These are phyloP conservation scores for Eucalyptus regnans DNA, from an alignment of 345 rosid species.

Conservation along the genomic window DNA sequence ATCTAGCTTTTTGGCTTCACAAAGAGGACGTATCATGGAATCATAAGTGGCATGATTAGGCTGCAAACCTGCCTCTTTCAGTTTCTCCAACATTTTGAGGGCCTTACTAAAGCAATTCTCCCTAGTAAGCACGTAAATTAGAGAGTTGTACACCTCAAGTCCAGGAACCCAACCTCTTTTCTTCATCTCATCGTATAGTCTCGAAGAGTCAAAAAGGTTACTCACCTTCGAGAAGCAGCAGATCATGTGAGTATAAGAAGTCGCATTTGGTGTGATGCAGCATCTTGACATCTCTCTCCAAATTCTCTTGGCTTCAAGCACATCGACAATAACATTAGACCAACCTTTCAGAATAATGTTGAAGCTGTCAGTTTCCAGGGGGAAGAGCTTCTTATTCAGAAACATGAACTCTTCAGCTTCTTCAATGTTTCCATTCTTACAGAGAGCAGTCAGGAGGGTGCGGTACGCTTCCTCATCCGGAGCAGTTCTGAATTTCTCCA, in stretches of 20 bases:
- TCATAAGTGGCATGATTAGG: slow-evolving; percentile 63
- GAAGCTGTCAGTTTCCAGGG: slow-evolving; percentile 43
- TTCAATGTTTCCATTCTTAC: slow-evolving; percentile 71
- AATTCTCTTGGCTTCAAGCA: slow-evolving; percentile 77
- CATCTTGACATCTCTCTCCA: slow-evolving; percentile 76
- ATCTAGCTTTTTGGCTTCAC: slow-evolving; percentile 36
- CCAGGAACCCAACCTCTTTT: slow-evolving; percentile 61
- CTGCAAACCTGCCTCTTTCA: slow-evolving; percentile 42
- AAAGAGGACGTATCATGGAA: slow-evolving; percentile 62
- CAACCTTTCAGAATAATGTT: slow-evolving; percentile 74
- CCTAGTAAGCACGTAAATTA: slow-evolving; percentile 57
- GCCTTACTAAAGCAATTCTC: slow-evolving; percentile 68
- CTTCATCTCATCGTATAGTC: slow-evolving; percentile 86
- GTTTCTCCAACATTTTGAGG: slow-evolving; percentile 43
- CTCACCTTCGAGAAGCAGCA: slow-evolving; percentile 78
- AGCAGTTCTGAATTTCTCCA: slow-evolving; percentile 64
- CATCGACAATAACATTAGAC: slow-evolving; percentile 56
- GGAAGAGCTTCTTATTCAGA: slow-evolving; percentile 64
- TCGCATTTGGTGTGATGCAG: slow-evolving; percentile 54
- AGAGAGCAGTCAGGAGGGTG: slow-evolving; percentile 37
- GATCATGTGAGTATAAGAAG: slow-evolving; percentile 62
- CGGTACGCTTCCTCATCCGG: slow-evolving; percentile 80
- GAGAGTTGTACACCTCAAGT: slow-evolving; percentile 56
- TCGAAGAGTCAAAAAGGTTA: slow-evolving; percentile 69
- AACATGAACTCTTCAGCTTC: slow-evolving; percentile 96